These are phyloP conservation scores for Pezicula neosporulosa DNA, from an alignment of 2,329 filamentous ascomycete species.

Conservation along the genomic window DNA sequence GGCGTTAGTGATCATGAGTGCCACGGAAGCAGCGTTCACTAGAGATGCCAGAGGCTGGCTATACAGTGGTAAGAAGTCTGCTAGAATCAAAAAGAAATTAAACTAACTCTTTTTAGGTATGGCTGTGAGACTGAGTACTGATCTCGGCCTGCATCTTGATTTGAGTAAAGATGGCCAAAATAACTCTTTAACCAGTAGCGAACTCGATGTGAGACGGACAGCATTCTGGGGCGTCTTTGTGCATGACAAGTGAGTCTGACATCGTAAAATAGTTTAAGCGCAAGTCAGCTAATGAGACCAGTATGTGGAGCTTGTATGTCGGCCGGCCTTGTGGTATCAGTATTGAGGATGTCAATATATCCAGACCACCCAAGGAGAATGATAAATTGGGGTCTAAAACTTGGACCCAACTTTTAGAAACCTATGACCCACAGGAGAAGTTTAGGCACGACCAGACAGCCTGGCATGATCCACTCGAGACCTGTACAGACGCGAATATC, in stretches of 20 bases:
- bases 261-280: neutral
- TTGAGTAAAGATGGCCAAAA: neutral
- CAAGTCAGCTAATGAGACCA: neutral
- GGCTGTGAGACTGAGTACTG: slow-evolving; percentile 7
- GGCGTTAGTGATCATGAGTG: slow-evolving; percentile 40
- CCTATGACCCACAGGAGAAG: neutral
- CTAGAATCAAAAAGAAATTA: neutral
- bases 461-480: slow-evolving; percentile 3
- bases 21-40: slow-evolving; percentile 38
- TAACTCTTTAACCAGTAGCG: slow-evolving; percentile 1
- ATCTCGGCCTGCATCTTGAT: slow-evolving; percentile 9
- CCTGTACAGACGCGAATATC: slow-evolving; percentile 6
- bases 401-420: neutral
- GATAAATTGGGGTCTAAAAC: neutral
- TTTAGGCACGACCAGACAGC: neutral
- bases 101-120: slow-evolving; percentile 5
- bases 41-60: slow-evolving; percentile 43
- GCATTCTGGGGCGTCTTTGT: slow-evolving; percentile 8
- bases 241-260: slow-evolving; percentile 4
- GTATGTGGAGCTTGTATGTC: slow-evolving; percentile 9
- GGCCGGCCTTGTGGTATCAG: slow-evolving; percentile 7
- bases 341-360: slow-evolving; percentile 5
- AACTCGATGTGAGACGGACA: slow-evolving; percentile 6
- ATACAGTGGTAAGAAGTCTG: slow-evolving; percentile 34
- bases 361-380: neutral